Conservation (phyloP, 805 yeast species). For the Schwanniomyces yamadae region DNA sequence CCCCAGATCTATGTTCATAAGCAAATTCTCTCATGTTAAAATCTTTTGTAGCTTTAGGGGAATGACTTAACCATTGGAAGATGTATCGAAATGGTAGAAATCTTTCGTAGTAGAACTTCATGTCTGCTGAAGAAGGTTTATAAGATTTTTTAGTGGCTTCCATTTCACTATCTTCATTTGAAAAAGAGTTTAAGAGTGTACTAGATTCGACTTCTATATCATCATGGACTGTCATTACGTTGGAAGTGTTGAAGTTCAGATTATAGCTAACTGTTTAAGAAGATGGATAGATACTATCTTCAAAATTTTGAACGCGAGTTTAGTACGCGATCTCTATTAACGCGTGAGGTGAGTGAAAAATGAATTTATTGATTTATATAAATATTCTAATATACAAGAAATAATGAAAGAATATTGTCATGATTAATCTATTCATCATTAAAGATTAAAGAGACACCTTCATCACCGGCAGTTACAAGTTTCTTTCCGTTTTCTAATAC, state of each 20-base stretch:
- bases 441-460: constrained; percentile 84
- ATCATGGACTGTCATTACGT: constrained; percentile 7
- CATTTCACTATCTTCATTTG: constrained; percentile 1
- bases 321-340: not conserved
- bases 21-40: constrained; percentile 93
- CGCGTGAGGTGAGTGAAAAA: not conserved
- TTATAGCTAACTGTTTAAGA: too few species aligned
- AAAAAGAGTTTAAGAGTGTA: constrained; percentile 4
- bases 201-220: not conserved
- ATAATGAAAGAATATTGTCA: not conserved
- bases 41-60: constrained; percentile 69
- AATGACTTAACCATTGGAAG: constrained; percentile 89
- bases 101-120: constrained; percentile 67
- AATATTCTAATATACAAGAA: constrained; percentile 2
- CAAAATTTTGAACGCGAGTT: not conserved
- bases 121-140: constrained; percentile 55
- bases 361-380: not conserved
- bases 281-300: not conserved
- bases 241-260: too few species aligned
- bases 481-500: constrained; percentile 63
- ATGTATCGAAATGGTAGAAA: constrained; percentile 74
- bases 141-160: not conserved
- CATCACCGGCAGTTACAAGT: constrained; percentile 93
- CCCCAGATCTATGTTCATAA: constrained; percentile 82
- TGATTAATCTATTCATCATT: constrained; percentile 13